phyloP scores from a whole-genome alignment of 257 asterid genomes.

The Mentha longifolia region DNA sequence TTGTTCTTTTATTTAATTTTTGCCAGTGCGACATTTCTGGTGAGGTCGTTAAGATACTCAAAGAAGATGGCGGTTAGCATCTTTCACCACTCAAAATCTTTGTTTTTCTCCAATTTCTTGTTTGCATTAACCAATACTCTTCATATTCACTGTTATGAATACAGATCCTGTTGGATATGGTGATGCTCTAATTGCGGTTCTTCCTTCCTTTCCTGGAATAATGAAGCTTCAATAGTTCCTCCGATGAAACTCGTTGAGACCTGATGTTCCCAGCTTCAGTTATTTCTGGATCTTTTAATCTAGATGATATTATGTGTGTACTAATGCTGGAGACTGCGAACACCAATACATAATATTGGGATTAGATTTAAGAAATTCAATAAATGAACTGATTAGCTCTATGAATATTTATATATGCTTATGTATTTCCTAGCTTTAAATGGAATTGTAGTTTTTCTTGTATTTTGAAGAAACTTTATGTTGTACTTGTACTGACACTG shows the following conservation, averaged over 20 bases:
- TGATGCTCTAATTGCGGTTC: conserved; percentile 74
- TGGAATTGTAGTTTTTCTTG: conserved; percentile 1
- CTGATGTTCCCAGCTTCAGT: conserved; percentile 7
- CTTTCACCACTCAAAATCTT: not conserved
- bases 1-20: not conserved
- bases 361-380: conserved; percentile 4
- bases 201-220: conserved; percentile 91
- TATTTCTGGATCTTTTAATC: not conserved
- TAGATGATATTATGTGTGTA: conserved; percentile 6
- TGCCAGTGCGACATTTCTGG: conserved; percentile 72
- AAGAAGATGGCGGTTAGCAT: conserved; percentile 74
- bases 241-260: not conserved
- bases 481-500: not conserved
- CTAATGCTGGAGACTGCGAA: not conserved
- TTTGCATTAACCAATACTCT: not conserved
- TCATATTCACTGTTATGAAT: conserved; percentile 12
- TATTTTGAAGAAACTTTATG: not conserved
- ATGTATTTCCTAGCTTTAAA: not conserved
- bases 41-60: conserved; percentile 76
- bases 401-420: not conserved
- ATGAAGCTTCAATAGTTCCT: conserved; percentile 57
- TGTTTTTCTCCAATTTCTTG: not conserved
- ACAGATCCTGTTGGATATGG: conserved; percentile 87
- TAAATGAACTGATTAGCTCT: not conserved
- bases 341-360: not conserved